Evolutionary conservation across 2,329 filamentous ascomycete genomes (phyloP).

Genomic region (Epichloe sylvatica): DNA sequence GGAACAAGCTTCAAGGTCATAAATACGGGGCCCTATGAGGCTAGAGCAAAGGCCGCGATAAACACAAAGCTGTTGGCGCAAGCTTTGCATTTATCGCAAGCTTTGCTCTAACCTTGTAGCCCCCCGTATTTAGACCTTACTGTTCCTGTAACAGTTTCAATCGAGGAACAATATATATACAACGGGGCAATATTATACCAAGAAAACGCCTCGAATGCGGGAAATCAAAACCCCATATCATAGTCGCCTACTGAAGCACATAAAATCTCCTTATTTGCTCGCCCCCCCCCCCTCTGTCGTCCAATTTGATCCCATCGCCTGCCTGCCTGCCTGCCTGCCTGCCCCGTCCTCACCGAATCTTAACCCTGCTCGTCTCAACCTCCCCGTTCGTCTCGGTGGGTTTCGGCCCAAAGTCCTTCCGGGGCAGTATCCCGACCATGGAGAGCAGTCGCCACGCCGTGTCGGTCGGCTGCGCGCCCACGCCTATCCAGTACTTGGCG

Average conservation of each 20-base stretch:
- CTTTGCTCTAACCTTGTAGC: too few species aligned
- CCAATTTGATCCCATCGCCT: background rate
- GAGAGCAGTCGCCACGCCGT: constrained; percentile 73
- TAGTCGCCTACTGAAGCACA: background rate
- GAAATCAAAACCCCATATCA: background rate
- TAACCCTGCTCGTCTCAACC: constrained; percentile 16
- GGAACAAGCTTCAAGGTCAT: too few species aligned
- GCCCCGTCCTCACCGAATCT: constrained; percentile 12
- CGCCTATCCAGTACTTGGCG: constrained; percentile 91
- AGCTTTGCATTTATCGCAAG: too few species aligned
- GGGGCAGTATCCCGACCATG: constrained; percentile 47
- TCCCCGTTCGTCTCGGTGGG: constrained; percentile 12
- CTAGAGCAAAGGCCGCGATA: too few species aligned
- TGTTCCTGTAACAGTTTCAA: too few species aligned
- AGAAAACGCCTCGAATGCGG: background rate
- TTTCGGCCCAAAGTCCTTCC: constrained; percentile 23
- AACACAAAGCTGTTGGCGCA: too few species aligned
- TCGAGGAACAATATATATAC: too few species aligned
- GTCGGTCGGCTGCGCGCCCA: constrained; percentile 88
- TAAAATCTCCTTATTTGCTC: too few species aligned
- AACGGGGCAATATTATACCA: background rate
- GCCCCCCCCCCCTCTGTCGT: too few species aligned
- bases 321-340: too few species aligned
- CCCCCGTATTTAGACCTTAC: too few species aligned
- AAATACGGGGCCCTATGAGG: too few species aligned